These are phyloP conservation scores for Raddia distichophylla DNA, from an alignment of 176 grass and related monocot species.

Conservation along the genomic window DNA sequence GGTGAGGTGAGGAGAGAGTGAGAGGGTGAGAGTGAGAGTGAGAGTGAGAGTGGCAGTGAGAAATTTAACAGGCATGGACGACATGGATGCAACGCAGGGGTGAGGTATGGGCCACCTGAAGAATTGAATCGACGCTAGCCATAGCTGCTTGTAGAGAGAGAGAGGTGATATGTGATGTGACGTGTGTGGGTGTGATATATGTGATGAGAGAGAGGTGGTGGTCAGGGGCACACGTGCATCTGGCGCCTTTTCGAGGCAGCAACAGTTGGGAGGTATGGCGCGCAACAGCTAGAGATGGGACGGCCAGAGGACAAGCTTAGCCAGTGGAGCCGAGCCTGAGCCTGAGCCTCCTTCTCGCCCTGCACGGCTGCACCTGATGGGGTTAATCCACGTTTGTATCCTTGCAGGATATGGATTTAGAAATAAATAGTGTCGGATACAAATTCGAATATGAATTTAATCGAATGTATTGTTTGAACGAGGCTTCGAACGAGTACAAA, in stretches of 20 bases:
- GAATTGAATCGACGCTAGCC: slow-evolving; percentile 30
- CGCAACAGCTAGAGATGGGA: slow-evolving; percentile 57
- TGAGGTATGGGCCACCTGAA: slow-evolving; percentile 45
- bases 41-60: slow-evolving; percentile 4
- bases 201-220: slow-evolving; percentile 36
- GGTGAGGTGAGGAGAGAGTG: neutral
- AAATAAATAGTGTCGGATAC: no score
- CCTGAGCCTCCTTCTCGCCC: no score
- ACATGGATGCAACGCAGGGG: slow-evolving; percentile 33
- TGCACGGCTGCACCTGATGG: no score
- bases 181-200: slow-evolving; percentile 53
- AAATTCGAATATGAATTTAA: no score
- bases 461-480: no score
- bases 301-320: slow-evolving; percentile 10
- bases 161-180: slow-evolving; percentile 26
- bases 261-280: slow-evolving; percentile 69
- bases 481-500: no score
- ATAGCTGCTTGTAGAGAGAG: neutral
- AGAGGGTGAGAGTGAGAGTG: neutral
- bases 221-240: slow-evolving; percentile 57
- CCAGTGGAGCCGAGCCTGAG: no score
- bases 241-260: slow-evolving; percentile 61
- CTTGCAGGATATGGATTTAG: no score
- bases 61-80: slow-evolving; percentile 60
- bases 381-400: no score